A percentile compares a stretch with the other conserved stretches of the same genome.
These are phyloP conservation scores for Coemansia sp. DNA, from an alignment of 192 early-diverging fungal genomes.

Conservation along the genomic window DNA sequence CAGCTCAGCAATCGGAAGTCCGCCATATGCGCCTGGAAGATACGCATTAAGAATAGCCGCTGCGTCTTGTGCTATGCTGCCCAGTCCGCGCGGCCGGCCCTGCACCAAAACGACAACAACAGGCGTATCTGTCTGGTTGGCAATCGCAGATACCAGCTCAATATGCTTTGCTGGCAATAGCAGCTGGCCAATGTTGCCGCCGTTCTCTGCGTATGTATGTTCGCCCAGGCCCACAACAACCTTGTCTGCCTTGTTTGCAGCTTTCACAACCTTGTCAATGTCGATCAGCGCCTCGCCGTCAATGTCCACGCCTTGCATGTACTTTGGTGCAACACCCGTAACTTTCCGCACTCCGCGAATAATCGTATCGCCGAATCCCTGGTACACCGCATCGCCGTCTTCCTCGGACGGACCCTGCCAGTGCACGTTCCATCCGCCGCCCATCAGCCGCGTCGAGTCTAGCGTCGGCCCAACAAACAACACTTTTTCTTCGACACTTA, in stretches of 20 bases:
- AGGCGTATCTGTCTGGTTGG: conserved; percentile 30
- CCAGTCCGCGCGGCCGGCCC: conserved; percentile 60
- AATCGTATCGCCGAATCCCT: conserved; percentile 34
- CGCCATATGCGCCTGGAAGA: conserved; percentile 65
- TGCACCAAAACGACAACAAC: conserved; percentile 58
- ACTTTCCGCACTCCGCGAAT: conserved; percentile 34
- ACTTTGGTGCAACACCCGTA: conserved; percentile 21
- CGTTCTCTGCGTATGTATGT: conserved; percentile 60
- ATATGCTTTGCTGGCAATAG: conserved; percentile 54
- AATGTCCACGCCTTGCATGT: conserved; percentile 50
- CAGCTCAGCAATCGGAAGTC: conserved; percentile 60
- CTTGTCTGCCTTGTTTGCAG: conserved; percentile 52
- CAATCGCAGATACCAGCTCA: conserved; percentile 31
- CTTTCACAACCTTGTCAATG: conserved; percentile 34
- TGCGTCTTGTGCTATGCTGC: conserved; percentile 40
- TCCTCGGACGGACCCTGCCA: conserved; percentile 57
- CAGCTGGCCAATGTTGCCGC: conserved; percentile 58
- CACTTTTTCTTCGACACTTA: conserved; percentile 47
- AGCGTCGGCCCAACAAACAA: conserved; percentile 61
- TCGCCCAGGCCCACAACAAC: conserved; percentile 60
- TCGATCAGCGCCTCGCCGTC: conserved; percentile 53
- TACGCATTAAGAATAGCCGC: conserved; percentile 60
- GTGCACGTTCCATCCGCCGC: conserved; percentile 65
- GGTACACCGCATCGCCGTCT: conserved; percentile 54
- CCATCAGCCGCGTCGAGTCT: conserved; percentile 56